Conservation (phyloP, 441 rosid genomes). For the Hura crepitans region DNA sequence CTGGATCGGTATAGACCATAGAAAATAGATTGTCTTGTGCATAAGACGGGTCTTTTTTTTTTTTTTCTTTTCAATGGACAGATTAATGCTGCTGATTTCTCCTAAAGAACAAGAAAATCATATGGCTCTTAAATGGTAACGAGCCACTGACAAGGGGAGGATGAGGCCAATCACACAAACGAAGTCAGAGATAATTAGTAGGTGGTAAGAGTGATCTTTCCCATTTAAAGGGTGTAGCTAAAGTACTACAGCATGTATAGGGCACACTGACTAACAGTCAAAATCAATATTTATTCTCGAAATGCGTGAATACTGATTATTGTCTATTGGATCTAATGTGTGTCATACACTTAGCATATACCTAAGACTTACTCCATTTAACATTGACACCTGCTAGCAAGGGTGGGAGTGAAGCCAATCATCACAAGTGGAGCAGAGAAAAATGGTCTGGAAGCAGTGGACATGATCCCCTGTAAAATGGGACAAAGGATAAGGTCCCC, state of each 20-base stretch:
- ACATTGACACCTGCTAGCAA: background rate
- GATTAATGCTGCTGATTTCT: background rate
- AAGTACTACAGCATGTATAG: too few species aligned
- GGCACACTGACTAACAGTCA: too few species aligned
- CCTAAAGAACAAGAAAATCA: background rate
- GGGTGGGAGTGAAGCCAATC: background rate
- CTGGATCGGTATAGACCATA: background rate
- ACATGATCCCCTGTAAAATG: slow-evolving; percentile 7
- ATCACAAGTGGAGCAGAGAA: background rate
- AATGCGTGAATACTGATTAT: too few species aligned
- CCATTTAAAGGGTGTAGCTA: too few species aligned
- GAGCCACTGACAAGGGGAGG: background rate
- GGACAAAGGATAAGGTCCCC: slow-evolving; percentile 1
- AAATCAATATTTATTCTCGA: too few species aligned
- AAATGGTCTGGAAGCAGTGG: too few species aligned
- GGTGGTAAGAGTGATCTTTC: background rate
- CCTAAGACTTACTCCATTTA: too few species aligned
- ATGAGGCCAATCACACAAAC: background rate
- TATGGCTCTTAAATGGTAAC: background rate
- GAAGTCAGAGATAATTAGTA: background rate
- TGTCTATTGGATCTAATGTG: too few species aligned
- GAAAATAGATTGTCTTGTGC: background rate
- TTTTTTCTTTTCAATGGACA: background rate
- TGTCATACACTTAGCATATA: too few species aligned
- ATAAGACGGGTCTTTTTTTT: background rate